phyloP scores from a whole-genome alignment of 2,329 filamentous ascomycete genomes.

The Metarhizium brunneum region DNA sequence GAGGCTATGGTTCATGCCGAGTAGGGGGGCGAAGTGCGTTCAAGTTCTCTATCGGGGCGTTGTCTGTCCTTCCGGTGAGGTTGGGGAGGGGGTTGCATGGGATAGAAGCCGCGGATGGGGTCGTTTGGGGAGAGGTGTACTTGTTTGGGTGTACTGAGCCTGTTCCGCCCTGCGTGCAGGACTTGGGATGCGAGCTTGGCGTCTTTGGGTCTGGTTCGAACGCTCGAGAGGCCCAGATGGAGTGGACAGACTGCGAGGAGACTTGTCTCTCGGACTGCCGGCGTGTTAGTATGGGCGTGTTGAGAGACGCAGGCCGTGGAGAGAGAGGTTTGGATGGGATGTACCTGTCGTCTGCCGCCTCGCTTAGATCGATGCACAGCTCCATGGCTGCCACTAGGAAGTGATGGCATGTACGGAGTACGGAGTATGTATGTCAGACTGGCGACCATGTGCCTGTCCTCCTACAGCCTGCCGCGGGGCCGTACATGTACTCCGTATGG shows the following conservation, averaged over 20 bases:
- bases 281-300: slow-evolving; percentile 15
- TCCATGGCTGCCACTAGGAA: slow-evolving; percentile 27
- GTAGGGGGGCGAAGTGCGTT: too few species aligned
- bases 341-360: slow-evolving; percentile 15
- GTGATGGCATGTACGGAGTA: too few species aligned
- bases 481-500: slow-evolving; percentile 24
- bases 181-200: not conserved
- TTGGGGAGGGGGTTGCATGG: not conserved
- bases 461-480: too few species aligned
- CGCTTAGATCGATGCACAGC: slow-evolving; percentile 41
- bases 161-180: not conserved
- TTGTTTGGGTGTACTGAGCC: not conserved
- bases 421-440: too few species aligned
- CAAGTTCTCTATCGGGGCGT: too few species aligned
- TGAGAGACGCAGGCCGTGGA: too few species aligned
- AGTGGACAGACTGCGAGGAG: not conserved
- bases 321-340: too few species aligned
- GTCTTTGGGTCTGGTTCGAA: not conserved
- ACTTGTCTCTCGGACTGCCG: slow-evolving; percentile 14
- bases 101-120: not conserved
- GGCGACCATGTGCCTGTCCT: too few species aligned
- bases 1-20: too few species aligned
- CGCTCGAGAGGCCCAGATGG: not conserved
- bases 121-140: not conserved
- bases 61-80: not conserved